phyloP scores from a whole-genome alignment of 179 eudicot genomes.

The Beta lomatogona region DNA sequence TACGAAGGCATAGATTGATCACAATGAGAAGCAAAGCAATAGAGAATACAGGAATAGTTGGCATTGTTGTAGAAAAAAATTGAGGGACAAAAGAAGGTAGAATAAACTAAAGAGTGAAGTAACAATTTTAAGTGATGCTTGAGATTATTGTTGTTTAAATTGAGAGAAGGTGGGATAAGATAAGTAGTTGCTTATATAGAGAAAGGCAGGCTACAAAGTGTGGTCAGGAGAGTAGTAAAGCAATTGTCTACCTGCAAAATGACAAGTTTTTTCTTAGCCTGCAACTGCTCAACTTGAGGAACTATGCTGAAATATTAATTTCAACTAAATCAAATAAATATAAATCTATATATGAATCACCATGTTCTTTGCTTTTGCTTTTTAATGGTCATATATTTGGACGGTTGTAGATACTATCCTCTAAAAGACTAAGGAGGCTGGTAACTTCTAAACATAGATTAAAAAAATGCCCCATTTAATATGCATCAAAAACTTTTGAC shows the following conservation, averaged over 20 bases:
- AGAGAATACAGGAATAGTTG: conserved; percentile 19
- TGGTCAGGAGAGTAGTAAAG: conserved; percentile 8
- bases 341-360: too few species aligned
- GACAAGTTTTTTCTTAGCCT: not conserved
- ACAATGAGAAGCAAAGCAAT: conserved; percentile 31
- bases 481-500: too few species aligned
- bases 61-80: conserved; percentile 16
- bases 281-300: conserved; percentile 9
- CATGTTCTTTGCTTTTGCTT: not conserved
- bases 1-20: conserved; percentile 26
- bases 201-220: not conserved
- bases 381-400: not conserved
- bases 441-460: too few species aligned
- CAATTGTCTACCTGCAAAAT: conserved; percentile 6
- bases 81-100: too few species aligned
- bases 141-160: too few species aligned
- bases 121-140: too few species aligned
- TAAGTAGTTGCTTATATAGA: not conserved
- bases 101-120: too few species aligned
- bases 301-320: not conserved
- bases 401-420: too few species aligned
- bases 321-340: not conserved
- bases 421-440: too few species aligned
- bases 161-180: too few species aligned
- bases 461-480: too few species aligned